phyloP scores from a whole-genome alignment of 1,139 yeast species.

The Taiozyma sp. region DNA sequence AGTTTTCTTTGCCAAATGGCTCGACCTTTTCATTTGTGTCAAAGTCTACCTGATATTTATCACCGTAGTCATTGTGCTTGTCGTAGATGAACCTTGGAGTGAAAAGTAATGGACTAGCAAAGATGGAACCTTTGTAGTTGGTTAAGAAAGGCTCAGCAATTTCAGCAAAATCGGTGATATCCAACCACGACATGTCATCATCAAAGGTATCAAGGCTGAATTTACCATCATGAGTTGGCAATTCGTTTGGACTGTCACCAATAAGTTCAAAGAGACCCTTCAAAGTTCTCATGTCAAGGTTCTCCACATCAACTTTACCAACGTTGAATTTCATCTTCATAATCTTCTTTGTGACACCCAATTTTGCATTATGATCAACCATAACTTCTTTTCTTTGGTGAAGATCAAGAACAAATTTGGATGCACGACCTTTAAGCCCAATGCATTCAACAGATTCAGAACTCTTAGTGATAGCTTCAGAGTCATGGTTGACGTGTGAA shows the following conservation, averaged over 20 bases:
- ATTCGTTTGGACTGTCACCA: conserved; percentile 38
- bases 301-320: conserved; percentile 65
- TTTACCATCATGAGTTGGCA: conserved; percentile 11
- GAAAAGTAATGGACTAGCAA: conserved; percentile 58
- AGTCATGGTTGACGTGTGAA: conserved; percentile 65
- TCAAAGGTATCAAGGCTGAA: conserved; percentile 27
- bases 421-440: conserved; percentile 74
- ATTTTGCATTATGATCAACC: conserved; percentile 50
- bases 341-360: conserved; percentile 51
- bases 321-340: conserved; percentile 64
- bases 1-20: conserved; percentile 41
- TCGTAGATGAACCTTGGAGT: conserved; percentile 78
- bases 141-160: conserved; percentile 36
- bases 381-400: conserved; percentile 80
- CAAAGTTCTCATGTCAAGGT: conserved; percentile 69
- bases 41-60: conserved; percentile 32
- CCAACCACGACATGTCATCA: conserved; percentile 66
- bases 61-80: conserved; percentile 52
- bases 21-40: conserved; percentile 27
- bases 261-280: conserved; percentile 48
- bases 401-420: conserved; percentile 65
- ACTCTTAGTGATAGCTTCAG: conserved; percentile 40
- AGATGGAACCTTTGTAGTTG: conserved; percentile 50
- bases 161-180: conserved; percentile 76
- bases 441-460: conserved; percentile 54